These are phyloP conservation scores for Suillus spraguei DNA, from an alignment of 768 basidiomycete species.

Conservation along the genomic window DNA sequence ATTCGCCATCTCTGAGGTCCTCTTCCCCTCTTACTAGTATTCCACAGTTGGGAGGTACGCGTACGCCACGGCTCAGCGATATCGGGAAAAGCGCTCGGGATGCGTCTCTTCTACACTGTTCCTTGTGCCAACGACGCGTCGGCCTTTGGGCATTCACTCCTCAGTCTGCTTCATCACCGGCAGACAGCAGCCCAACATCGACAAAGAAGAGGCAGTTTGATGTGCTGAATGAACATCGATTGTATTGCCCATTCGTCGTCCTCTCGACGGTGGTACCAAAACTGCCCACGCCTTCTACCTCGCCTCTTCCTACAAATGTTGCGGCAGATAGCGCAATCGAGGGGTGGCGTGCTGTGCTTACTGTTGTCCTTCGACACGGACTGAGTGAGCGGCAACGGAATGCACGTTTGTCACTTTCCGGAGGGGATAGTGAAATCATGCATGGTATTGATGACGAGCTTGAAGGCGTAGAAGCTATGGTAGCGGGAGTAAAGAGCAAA, in stretches of 20 bases:
- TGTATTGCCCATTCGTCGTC: constrained; percentile 84
- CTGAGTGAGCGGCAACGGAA: constrained; percentile 56
- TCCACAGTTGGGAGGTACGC: constrained; percentile 17
- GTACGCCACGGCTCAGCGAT: constrained; percentile 14
- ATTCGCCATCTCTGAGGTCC: constrained; percentile 17
- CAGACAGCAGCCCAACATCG: constrained; percentile 19
- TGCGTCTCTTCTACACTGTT: constrained; percentile 60
- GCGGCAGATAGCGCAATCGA: constrained; percentile 44
- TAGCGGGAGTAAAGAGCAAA: constrained; percentile 70
- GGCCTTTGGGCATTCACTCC: constrained; percentile 75
- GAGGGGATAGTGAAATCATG: constrained; percentile 35
- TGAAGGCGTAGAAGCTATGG: constrained; percentile 69
- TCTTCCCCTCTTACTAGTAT: constrained; percentile 24
- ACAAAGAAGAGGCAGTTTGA: constrained; percentile 58
- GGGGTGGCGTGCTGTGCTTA: constrained; percentile 82
- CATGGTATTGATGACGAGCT: constrained; percentile 29
- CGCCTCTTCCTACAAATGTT: constrained; percentile 24
- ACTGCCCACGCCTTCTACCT: constrained; percentile 37
- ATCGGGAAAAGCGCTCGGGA: constrained; percentile 35
- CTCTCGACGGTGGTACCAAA: constrained; percentile 67
- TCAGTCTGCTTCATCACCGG: constrained; percentile 13
- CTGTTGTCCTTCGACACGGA: constrained; percentile 66
- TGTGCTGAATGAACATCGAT: constrained; percentile 78
- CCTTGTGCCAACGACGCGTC: constrained; percentile 75
- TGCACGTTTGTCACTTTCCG: constrained; percentile 30